Evolutionary conservation across 345 rosid species (phyloP).

Genomic region (Citrus trifoliata): DNA sequence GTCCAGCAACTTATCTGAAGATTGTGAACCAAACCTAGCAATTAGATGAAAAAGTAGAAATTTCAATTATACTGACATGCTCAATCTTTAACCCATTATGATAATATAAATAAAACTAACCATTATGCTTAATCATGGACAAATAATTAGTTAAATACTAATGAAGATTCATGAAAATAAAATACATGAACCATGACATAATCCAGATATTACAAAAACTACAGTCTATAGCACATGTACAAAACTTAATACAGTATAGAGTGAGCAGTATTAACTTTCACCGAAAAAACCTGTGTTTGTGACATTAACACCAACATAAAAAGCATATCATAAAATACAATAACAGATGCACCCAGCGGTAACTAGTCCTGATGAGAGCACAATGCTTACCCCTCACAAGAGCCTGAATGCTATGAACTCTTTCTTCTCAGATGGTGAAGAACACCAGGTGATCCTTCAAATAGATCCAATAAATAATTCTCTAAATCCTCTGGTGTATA

Average conservation of each 20-base stretch:
- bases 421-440: slow-evolving; percentile 81
- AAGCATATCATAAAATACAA: slow-evolving; percentile 35
- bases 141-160: background rate
- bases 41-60: background rate
- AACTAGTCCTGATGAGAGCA: slow-evolving; percentile 20
- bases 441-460: slow-evolving; percentile 82
- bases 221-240: slow-evolving; percentile 52
- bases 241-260: slow-evolving; percentile 40
- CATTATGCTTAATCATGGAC: background rate
- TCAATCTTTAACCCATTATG: background rate
- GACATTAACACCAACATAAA: slow-evolving; percentile 38
- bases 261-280: slow-evolving; percentile 30
- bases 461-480: slow-evolving; percentile 67
- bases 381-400: slow-evolving; percentile 28
- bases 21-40: background rate
- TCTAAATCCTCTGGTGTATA: slow-evolving; percentile 92
- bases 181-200: slow-evolving; percentile 10
- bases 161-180: slow-evolving; percentile 13
- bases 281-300: slow-evolving; percentile 34
- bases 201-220: slow-evolving; percentile 14
- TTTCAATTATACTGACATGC: background rate
- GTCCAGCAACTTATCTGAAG: background rate
- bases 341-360: slow-evolving; percentile 22
- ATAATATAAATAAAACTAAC: background rate
- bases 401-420: slow-evolving; percentile 39